phyloP scores from a whole-genome alignment of 108 stramenopile genomes.

The Fistulifera solaris region DNA sequence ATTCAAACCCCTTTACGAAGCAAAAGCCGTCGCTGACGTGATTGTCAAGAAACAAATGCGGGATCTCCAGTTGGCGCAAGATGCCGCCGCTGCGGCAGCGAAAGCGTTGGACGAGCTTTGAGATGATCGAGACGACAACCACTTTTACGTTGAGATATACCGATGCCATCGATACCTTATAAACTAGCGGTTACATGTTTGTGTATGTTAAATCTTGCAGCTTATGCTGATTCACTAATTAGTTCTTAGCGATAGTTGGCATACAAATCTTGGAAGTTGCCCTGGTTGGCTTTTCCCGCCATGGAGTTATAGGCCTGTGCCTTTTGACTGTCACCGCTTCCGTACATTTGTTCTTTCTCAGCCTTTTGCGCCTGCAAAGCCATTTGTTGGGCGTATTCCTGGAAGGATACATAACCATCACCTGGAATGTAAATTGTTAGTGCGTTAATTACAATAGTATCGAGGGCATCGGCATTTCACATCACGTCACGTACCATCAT shows the following conservation, averaged over 20 bases:
- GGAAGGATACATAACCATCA: constrained; percentile 88
- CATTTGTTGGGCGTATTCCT: constrained; percentile 89
- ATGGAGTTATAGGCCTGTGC: constrained; percentile 17
- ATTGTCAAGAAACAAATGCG: constrained; percentile 13
- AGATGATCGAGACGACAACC: too few species aligned
- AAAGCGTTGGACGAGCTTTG: too few species aligned
- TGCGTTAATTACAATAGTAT: not conserved
- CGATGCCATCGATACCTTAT: not conserved
- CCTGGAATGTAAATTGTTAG: constrained; percentile 33
- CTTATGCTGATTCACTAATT: too few species aligned
- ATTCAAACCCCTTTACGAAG: constrained; percentile 23
- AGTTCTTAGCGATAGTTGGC: too few species aligned
- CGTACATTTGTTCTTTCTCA: constrained; percentile 46
- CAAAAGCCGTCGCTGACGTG: constrained; percentile 37
- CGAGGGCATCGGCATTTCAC: too few species aligned
- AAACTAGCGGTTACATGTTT: too few species aligned
- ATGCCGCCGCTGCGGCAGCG: too few species aligned
- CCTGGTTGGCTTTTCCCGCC: too few species aligned
- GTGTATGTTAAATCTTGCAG: too few species aligned
- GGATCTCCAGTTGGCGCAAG: not conserved
- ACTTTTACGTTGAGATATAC: too few species aligned
- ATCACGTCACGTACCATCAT: constrained; percentile 58
- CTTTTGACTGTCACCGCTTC: constrained; percentile 15
- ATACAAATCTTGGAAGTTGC: too few species aligned
- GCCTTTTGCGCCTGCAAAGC: constrained; percentile 77